Base-by-base conservation (phyloP, 2,329 filamentous ascomycete species). In the Shiraia sp. region DNA sequence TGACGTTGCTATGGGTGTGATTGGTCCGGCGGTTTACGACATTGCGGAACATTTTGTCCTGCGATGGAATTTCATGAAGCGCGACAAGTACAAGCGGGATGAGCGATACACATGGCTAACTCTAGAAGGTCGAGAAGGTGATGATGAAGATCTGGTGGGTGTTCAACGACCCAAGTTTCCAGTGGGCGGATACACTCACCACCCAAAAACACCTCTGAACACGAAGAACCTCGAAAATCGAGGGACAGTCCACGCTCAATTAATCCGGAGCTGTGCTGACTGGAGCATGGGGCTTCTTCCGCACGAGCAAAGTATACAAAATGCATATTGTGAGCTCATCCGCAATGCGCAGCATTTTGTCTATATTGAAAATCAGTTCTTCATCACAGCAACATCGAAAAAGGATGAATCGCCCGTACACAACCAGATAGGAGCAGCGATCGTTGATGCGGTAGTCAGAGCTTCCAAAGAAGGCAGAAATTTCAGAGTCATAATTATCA, bases 281-380 rank as follows among this genome's bases (percentile, higher is more conserved):
- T 97, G 92, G 92, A 95, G 88, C 12, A 95, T 88, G 62, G 92
- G 92, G 3, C 93, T 96, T 45, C 70, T 95, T 3, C 66, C 66
- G 29, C 83, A 78, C 0, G 90, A 95, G 47, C 85, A 89, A 55
- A 90, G 86, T 35, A 95, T 95, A 43, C 88, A 93, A 55, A 95
- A 90, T 57, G 89, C 90, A 0, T 95, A 95, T 65, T 78, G 77
- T 44, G 89, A 96, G 50, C 74, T 95, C 22, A 97, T 97, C 57
- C 78, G 85, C 36, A 89, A 88, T 36, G 92, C 92, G 0, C 75
- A 96, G 70, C 92, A 97, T 65, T 96, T 83, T 56, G 87, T 99
- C 16, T 99, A 97, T 73, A 96, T 99, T 47, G 93, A 99, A 69
- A 97, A 97, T 61, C 93, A 99, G 61, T 97, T 97, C 75, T 99